These are phyloP conservation scores for Yamadazyma conglobata DNA, from an alignment of 1,139 yeast genomes.

Conservation along the genomic window DNA sequence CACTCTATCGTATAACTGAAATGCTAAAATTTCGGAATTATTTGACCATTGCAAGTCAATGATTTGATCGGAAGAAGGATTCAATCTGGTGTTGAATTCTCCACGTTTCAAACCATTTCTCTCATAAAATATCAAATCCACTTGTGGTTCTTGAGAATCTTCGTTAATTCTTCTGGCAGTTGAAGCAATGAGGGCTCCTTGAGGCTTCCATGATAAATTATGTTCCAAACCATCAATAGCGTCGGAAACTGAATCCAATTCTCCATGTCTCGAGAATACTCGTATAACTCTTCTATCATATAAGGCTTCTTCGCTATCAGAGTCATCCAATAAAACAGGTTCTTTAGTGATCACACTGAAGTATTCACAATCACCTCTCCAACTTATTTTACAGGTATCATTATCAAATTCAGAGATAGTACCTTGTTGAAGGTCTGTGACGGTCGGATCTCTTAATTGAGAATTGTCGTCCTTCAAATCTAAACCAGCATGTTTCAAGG, in stretches of 20 bases:
- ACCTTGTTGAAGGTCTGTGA: constrained; percentile 72
- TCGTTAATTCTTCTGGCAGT: constrained; percentile 59
- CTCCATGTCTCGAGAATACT: constrained; percentile 78
- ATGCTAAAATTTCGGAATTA: constrained; percentile 74
- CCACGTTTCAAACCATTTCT: constrained; percentile 92
- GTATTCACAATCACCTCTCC: constrained; percentile 96
- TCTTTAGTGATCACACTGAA: constrained; percentile 70
- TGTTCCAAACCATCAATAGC: constrained; percentile 83
- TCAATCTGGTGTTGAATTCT: constrained; percentile 68
- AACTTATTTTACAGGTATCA: constrained; percentile 51
- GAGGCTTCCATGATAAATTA: constrained; percentile 82
- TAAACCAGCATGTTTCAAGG: constrained; percentile 66
- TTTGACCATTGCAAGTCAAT: constrained; percentile 74
- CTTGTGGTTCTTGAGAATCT: constrained; percentile 41
- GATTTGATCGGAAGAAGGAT: constrained; percentile 45
- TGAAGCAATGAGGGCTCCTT: constrained; percentile 83
- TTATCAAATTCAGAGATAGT: constrained; percentile 52
- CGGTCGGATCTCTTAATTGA: constrained; percentile 84
- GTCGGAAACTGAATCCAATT: constrained; percentile 80
- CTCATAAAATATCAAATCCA: constrained; percentile 78
- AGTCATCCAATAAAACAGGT: constrained; percentile 38
- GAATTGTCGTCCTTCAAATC: constrained; percentile 56
- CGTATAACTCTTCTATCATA: constrained; percentile 72
- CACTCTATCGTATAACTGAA: constrained; percentile 56
- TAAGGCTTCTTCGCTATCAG: constrained; percentile 25